Evolutionary conservation across 1,139 yeast genomes (phyloP), one percentile per base, ranked within the genome.

Genomic region (Ogataea hybrid): DNA sequence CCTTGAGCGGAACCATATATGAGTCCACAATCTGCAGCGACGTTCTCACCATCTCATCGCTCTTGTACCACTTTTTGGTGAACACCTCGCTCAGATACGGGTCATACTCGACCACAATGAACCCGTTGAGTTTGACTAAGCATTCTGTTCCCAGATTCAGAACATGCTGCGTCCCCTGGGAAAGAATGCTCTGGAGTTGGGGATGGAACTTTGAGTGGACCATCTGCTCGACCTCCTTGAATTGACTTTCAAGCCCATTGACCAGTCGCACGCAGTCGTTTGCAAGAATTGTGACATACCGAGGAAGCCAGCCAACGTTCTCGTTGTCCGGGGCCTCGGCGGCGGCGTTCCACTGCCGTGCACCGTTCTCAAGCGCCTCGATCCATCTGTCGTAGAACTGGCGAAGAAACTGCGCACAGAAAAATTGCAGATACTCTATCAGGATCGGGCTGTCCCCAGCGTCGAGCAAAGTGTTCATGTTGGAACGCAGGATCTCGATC

Each of bases 21-120:
- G 72, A 73, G 31, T 71, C 68, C 48, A 76, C 65, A 39, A 75
- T 59, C 42, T 73, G 77, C 35, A 68, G 68, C 70, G 75, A 70
- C 48, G 71, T 71, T 43, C 72, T 77, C 16, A 65, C 68, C 31
- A 73, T 65, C 1, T 78, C 71, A 18, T 61, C 62, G 23, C 61
- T 58, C 40, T 54, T 56, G 39, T 60, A 59, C 64, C 64, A 59
- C 31, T 45, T 36, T 35, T 52, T 54, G 6, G 48, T 43, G 42
- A 58, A 58, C 1, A 53, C 33, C 16, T 48, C 58, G 5, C 35
- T 44, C 31, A 56, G 35, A n/a, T 43, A 48, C 20, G 54, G 48
- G 25, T 47, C 64, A 70, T 56, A 73, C 69, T 76, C 81, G 44
- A 72, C 70, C 28, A 70, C 64, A 21, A 74, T 70, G 27, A 75